These are phyloP conservation scores for Fragaria vesca DNA, from an alignment of 306 rosid species.

Conservation along the genomic window DNA sequence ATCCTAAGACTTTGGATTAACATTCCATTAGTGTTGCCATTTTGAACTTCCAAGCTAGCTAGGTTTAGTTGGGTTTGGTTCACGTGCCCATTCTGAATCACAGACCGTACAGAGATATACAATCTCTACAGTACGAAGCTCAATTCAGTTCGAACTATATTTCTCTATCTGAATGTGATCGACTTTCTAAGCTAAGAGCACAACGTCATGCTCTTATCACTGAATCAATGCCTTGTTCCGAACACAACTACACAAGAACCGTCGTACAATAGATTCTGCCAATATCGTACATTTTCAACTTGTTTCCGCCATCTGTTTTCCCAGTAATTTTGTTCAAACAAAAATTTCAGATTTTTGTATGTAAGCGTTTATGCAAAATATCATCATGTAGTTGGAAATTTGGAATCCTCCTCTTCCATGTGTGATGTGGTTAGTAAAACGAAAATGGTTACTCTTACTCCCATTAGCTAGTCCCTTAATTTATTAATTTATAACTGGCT, in stretches of 20 bases:
- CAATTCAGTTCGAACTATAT: background rate
- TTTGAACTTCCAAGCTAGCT: no score
- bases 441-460: background rate
- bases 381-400: background rate
- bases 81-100: no score
- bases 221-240: background rate
- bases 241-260: background rate
- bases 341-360: background rate
- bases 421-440: background rate
- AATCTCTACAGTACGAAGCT: no score
- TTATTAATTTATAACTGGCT: background rate
- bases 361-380: background rate
- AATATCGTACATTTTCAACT: background rate
- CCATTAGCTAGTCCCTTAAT: no score
- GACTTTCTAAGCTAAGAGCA: background rate
- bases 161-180: background rate
- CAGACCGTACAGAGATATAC: no score
- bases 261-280: background rate
- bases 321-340: background rate
- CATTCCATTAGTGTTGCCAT: no score
- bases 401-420: background rate
- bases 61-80: no score
- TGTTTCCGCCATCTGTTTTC: background rate
- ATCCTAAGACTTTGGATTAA: no score
- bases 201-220: conserved; percentile 1